Evolutionary conservation across 2,329 filamentous ascomycete species (phyloP).

Genomic region (Fragosphaeria purpurea): DNA sequence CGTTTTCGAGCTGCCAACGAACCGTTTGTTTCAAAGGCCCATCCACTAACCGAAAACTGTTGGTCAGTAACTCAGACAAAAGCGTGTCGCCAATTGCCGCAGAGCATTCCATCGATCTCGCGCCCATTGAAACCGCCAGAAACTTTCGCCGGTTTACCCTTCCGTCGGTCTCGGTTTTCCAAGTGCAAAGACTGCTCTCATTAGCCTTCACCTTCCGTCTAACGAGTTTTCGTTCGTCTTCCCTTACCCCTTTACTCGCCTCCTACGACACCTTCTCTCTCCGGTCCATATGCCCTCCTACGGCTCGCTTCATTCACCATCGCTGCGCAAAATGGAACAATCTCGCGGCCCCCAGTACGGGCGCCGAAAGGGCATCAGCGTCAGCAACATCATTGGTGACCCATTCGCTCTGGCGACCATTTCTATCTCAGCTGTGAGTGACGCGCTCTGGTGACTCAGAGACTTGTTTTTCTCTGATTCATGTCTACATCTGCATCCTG

Average conservation of each 20-base stretch:
- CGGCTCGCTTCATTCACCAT: conserved; percentile 63
- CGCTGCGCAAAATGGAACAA: conserved; percentile 72
- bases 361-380: conserved; percentile 52
- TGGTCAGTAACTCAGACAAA: no score
- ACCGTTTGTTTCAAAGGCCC: no score
- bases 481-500: no score
- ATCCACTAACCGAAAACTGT: no score
- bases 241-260: background rate
- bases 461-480: background rate
- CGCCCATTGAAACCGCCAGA: no score
- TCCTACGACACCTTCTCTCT: background rate
- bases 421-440: conserved; percentile 76
- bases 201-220: background rate
- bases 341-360: conserved; percentile 43
- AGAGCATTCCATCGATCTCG: no score
- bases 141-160: no score
- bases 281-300: conserved; percentile 59
- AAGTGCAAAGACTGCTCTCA: no score
- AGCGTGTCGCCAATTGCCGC: no score
- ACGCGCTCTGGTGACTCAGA: background rate
- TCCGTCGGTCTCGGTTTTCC: no score
- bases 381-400: conserved; percentile 89
- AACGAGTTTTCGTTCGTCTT: background rate
- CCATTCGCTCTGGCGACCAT: conserved; percentile 92
- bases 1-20: no score